These are phyloP conservation scores for Phytophthora ramorum DNA, from an alignment of 352 stramenopile species.

Conservation along the genomic window DNA sequence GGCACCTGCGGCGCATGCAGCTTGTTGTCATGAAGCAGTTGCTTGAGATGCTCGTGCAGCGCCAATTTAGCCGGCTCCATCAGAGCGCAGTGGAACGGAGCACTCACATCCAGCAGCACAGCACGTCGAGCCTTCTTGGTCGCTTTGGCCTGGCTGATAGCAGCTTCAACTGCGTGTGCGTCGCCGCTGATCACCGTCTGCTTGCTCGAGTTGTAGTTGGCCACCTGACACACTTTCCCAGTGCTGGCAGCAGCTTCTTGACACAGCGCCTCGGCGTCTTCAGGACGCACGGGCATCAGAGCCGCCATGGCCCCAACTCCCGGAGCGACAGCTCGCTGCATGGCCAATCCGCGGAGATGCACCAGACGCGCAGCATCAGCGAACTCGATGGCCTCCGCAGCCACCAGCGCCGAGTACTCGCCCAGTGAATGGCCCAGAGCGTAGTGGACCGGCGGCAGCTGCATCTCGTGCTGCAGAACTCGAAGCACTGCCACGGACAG, in stretches of 20 bases:
- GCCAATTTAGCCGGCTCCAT: conserved; percentile 74
- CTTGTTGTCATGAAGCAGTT: conserved; percentile 30
- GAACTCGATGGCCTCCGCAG: conserved; percentile 68
- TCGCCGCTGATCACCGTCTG: conserved; percentile 88
- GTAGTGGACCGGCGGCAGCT: conserved; percentile 48
- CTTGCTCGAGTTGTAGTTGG: conserved; percentile 91
- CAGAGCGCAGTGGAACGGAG: conserved; percentile 84
- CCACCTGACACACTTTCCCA: conserved; percentile 69
- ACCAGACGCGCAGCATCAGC: conserved; percentile 73
- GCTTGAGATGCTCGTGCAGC: conserved; percentile 49
- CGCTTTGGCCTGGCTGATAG: conserved; percentile 65
- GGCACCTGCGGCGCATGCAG: conserved; percentile 56
- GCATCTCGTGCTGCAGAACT: conserved; percentile 70
- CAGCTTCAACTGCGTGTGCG: conserved; percentile 50
- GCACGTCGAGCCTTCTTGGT: conserved; percentile 77
- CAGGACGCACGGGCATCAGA: conserved; percentile 65
- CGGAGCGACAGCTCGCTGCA: conserved; percentile 66
- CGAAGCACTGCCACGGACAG: conserved; percentile 80
- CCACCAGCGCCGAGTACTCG: conserved; percentile 88
- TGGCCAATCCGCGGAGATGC: conserved; percentile 71
- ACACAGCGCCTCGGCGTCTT: conserved; percentile 68
- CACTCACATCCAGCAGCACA: conserved; percentile 79
- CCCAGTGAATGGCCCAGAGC: conserved; percentile 86
- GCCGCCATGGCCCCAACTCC: conserved; percentile 79
- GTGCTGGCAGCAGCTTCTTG: conserved; percentile 41